These are phyloP conservation scores for Aegilops bicornis DNA, from an alignment of 176 grass and related monocot species.

Conservation along the genomic window DNA sequence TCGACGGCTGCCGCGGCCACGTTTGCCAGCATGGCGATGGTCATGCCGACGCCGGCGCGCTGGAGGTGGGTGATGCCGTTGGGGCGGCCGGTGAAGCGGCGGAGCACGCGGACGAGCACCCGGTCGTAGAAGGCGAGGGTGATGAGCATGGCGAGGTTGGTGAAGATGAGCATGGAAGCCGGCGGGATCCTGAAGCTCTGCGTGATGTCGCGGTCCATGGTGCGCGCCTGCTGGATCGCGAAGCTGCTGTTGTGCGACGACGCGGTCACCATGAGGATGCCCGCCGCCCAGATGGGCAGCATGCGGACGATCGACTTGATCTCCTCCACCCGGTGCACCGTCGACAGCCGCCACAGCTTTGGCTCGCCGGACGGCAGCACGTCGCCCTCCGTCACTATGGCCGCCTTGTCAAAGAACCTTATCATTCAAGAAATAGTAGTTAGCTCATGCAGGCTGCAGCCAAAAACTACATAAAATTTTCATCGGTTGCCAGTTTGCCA, in stretches of 20 bases:
- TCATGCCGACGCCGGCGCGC: constrained; percentile 72
- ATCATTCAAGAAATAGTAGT: background rate
- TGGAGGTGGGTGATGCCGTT: constrained; percentile 82
- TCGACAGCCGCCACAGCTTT: constrained; percentile 64
- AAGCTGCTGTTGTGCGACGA: constrained; percentile 65
- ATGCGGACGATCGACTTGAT: constrained; percentile 79
- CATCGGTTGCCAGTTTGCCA: background rate
- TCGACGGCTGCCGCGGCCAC: constrained; percentile 68
- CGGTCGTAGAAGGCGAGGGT: constrained; percentile 64
- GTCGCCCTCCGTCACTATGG: constrained; percentile 56
- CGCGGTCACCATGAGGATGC: constrained; percentile 62
- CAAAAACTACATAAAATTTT: too few relatives aligned
- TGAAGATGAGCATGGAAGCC: constrained; percentile 64
- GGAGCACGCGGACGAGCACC: constrained; percentile 51
- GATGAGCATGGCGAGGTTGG: constrained; percentile 28
- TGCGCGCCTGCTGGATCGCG: constrained; percentile 55
- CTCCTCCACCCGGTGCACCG: constrained; percentile 88
- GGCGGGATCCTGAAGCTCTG: constrained; percentile 54
- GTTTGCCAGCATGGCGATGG: constrained; percentile 52
- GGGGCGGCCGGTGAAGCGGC: constrained; percentile 49
- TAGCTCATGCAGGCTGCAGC: background rate
- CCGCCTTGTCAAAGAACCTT: constrained; percentile 79
- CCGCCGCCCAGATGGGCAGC: constrained; percentile 76
- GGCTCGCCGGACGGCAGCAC: constrained; percentile 52
- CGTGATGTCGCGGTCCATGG: constrained; percentile 62